Conservation (phyloP, 208 protist genomes). For the Trypanosoma rangeli region DNA sequence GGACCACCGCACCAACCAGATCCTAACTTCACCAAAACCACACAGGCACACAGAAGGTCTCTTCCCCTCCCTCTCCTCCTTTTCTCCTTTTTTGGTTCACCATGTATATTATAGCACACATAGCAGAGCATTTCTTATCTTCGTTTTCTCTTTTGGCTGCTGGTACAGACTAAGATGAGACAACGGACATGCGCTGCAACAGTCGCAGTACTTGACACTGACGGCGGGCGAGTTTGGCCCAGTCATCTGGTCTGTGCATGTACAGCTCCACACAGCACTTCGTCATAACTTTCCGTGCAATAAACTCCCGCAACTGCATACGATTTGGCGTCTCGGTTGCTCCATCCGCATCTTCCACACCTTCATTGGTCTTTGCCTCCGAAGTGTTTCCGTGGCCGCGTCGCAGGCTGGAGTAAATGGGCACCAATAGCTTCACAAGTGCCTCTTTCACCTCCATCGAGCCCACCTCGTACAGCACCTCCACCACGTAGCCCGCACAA, state of each 20-base stretch:
- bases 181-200: slow-evolving; percentile 42
- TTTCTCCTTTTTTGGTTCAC: neutral
- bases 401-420: slow-evolving; percentile 43
- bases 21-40: neutral
- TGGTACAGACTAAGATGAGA: neutral
- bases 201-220: slow-evolving; percentile 80
- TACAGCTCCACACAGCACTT: slow-evolving; percentile 90
- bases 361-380: slow-evolving; percentile 7
- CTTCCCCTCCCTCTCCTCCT: neutral
- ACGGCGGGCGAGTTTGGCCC: slow-evolving; percentile 69
- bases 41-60: neutral
- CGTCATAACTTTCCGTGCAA: slow-evolving; percentile 79
- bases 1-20: neutral
- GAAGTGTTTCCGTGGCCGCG: slow-evolving; percentile 12
- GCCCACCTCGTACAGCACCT: slow-evolving; percentile 72
- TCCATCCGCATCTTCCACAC: slow-evolving; percentile 12
- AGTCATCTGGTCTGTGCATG: slow-evolving; percentile 81
- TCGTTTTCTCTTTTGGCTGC: neutral
- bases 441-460: slow-evolving; percentile 76
- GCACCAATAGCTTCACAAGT: slow-evolving; percentile 67
- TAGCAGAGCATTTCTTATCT: too few species aligned
- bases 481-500: slow-evolving; percentile 75
- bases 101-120: too few species aligned
- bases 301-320: slow-evolving; percentile 41
- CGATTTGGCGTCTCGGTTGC: slow-evolving; percentile 7